Evolutionary conservation across 495 filamentous ascomycete genomes (phyloP).

Genomic region (Podospora conica): DNA sequence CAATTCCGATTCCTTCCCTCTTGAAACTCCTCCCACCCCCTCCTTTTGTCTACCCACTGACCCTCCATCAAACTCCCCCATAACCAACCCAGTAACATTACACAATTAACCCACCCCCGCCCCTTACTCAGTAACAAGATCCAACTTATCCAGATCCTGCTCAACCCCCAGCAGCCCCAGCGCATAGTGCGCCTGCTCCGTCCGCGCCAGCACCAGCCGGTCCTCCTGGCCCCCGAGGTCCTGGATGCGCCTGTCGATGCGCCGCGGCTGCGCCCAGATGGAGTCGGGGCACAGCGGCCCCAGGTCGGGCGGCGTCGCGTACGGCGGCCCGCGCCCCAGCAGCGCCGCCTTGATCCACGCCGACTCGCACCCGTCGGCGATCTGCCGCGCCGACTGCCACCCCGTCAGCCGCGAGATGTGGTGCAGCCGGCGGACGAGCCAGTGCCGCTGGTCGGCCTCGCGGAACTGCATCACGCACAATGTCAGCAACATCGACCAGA

Average conservation of each 20-base stretch:
- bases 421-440: conserved; percentile 65
- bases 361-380: conserved; percentile 76
- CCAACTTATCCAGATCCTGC: conserved; percentile 45
- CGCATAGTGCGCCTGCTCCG: conserved; percentile 48
- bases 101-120: neutral
- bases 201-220: conserved; percentile 40
- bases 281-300: conserved; percentile 27
- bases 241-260: conserved; percentile 37
- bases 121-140: conserved; percentile 26
- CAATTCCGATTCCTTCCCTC: neutral
- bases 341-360: conserved; percentile 70
- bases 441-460: conserved; percentile 62
- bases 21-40: neutral
- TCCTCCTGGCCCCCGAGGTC: conserved; percentile 30
- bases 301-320: conserved; percentile 45
- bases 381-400: conserved; percentile 74
- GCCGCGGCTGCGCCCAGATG: conserved; percentile 37
- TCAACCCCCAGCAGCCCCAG: conserved; percentile 48
- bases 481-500: neutral
- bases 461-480: conserved; percentile 51
- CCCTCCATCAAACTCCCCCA: conserved; percentile 12
- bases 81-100: conserved; percentile 4
- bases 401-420: conserved; percentile 76
- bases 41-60: neutral
- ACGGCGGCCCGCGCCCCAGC: conserved; percentile 69